Evolutionary conservation across 495 filamentous ascomycete genomes (phyloP).

Genomic region (Penicillium longicatenatum): DNA sequence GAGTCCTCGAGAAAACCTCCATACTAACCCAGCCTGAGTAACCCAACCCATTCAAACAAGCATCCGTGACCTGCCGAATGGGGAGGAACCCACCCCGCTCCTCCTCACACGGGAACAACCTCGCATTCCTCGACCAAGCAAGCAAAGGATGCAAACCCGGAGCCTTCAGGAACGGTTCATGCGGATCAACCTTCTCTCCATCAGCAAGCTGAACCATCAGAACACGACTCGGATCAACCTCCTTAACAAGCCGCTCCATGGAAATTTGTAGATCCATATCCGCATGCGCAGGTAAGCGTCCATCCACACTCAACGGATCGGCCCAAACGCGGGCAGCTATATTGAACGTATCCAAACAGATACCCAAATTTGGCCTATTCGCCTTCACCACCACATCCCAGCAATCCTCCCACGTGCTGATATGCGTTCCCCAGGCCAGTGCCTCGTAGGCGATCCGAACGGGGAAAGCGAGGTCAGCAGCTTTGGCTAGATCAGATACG

Average conservation of each 20-base stretch:
- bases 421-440: constrained; percentile 68
- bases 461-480: constrained; percentile 61
- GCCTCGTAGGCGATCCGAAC: constrained; percentile 70
- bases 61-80: constrained; percentile 49
- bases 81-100: constrained; percentile 68
- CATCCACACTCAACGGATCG: constrained; percentile 55
- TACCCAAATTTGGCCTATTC: constrained; percentile 67
- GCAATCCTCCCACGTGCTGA: constrained; percentile 68
- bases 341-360: constrained; percentile 77
- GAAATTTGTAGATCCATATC: constrained; percentile 54
- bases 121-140: constrained; percentile 71
- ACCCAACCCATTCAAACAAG: constrained; percentile 57
- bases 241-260: constrained; percentile 53
- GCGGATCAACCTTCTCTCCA: constrained; percentile 55
- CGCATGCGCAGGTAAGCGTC: constrained; percentile 49
- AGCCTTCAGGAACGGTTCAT: constrained; percentile 18
- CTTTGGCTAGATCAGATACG: constrained; percentile 58
- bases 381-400: constrained; percentile 66
- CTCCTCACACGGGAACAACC: constrained; percentile 69
- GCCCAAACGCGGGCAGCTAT: constrained; percentile 70
- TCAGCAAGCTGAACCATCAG: constrained; percentile 76
- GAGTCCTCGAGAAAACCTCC: constrained; percentile 68
- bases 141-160: constrained; percentile 20
- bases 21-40: constrained; percentile 73
- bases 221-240: constrained; percentile 61